Evolutionary conservation across 1,284 basidiomycete species (phyloP).

Genomic region (Lignosus rhinocerotis): DNA sequence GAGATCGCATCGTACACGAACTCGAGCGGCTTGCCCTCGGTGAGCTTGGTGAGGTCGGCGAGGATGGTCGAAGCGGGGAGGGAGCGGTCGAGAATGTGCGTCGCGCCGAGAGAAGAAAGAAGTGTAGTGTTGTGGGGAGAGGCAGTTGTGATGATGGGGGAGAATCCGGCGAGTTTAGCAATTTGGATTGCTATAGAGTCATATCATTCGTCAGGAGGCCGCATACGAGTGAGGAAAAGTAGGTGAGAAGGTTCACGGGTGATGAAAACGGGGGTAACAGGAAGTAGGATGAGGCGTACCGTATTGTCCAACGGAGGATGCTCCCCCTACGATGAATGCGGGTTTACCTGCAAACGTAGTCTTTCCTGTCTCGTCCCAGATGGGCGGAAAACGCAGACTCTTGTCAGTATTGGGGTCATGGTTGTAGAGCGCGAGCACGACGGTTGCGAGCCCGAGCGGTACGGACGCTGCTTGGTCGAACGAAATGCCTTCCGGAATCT

Average conservation of each 20-base stretch:
- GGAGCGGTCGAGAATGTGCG: slow-evolving; percentile 48
- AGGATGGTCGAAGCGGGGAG: slow-evolving; percentile 28
- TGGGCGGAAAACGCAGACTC: slow-evolving; percentile 34
- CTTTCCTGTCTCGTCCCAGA: slow-evolving; percentile 31
- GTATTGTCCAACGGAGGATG: slow-evolving; percentile 46
- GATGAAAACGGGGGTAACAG: not conserved
- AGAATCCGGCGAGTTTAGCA: slow-evolving; percentile 50
- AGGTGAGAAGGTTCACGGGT: not conserved
- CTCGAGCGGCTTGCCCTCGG: slow-evolving; percentile 27
- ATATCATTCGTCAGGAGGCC: not conserved
- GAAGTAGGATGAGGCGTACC: slow-evolving; percentile 23
- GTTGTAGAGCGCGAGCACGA: slow-evolving; percentile 31
- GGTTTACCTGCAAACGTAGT: slow-evolving; percentile 40
- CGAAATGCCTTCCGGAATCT: slow-evolving; percentile 34
- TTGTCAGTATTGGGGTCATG: slow-evolving; percentile 24
- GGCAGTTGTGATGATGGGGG: slow-evolving; percentile 51
- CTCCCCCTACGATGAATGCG: slow-evolving; percentile 46
- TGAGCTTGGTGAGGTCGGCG: slow-evolving; percentile 9
- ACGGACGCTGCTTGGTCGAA: slow-evolving; percentile 35
- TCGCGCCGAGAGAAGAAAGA: slow-evolving; percentile 53
- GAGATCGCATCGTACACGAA: slow-evolving; percentile 38
- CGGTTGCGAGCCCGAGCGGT: slow-evolving; percentile 32
- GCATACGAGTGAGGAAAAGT: not conserved
- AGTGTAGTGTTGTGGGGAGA: slow-evolving; percentile 40
- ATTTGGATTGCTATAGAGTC: slow-evolving; percentile 37